These are phyloP conservation scores for Helianthus annuus DNA, from an alignment of 129 eudicot species.

Conservation along the genomic window DNA sequence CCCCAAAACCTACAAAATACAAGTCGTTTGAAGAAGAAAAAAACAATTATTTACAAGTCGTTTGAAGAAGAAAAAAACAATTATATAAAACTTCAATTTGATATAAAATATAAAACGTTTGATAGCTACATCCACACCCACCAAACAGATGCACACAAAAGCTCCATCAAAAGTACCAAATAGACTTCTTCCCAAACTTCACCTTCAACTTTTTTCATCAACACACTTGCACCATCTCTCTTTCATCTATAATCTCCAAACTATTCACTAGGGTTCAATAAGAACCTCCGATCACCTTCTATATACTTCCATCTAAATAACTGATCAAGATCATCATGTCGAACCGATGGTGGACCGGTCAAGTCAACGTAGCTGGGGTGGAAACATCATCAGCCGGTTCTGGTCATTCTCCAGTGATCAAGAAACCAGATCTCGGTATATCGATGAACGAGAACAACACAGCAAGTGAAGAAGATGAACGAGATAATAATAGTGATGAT, in stretches of 20 bases:
- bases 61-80: constrained; percentile 1
- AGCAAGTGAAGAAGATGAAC: constrained; percentile 44
- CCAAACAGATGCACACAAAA: constrained; percentile 29
- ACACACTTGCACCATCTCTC: constrained; percentile 8
- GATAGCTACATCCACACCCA: constrained; percentile 41
- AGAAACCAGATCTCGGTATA: constrained; percentile 67
- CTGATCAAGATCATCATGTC: constrained; percentile 53
- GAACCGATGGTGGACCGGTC: constrained; percentile 71
- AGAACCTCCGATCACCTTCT: not conserved
- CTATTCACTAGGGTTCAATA: constrained; percentile 11
- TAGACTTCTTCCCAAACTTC: constrained; percentile 16
- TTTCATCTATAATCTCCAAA: not conserved
- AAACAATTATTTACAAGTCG: constrained; percentile 14
- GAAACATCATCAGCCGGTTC: constrained; percentile 43
- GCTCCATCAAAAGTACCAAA: constrained; percentile 18
- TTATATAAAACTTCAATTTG: not conserved
- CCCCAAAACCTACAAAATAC: constrained; percentile 10
- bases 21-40: constrained; percentile 2
- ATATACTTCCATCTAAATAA: not conserved
- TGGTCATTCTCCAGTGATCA: constrained; percentile 20
- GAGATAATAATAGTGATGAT: constrained; percentile 53
- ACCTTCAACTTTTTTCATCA: constrained; percentile 3
- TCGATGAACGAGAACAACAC: constrained; percentile 42
- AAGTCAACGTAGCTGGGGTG: constrained; percentile 51
- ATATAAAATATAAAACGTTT: constrained; percentile 30